Percentiles rank a stretch among this genome's conserved stretches.
phyloP scores from a whole-genome alignment of 176 grass and related monocot genomes.

The Raddia distichophylla region DNA sequence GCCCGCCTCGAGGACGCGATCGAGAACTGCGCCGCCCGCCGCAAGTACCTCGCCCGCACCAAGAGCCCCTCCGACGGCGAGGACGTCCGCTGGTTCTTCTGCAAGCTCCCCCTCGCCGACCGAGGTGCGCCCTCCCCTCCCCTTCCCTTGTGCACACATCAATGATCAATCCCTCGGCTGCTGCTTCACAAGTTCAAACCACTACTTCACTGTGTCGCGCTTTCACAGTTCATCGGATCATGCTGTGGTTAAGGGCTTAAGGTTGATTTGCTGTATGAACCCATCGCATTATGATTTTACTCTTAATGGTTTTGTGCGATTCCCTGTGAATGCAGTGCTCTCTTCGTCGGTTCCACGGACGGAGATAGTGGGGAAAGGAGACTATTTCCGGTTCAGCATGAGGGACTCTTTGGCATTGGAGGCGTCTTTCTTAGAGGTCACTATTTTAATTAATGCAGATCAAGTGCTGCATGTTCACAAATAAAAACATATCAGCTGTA shows the following conservation, averaged over 20 bases:
- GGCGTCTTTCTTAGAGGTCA: constrained; percentile 92
- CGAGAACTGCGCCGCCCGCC: constrained; percentile 67
- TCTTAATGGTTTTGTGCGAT: background rate
- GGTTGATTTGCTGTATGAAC: background rate
- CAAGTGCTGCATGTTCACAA: background rate
- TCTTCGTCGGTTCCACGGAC: constrained; percentile 77
- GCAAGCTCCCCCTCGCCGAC: constrained; percentile 79
- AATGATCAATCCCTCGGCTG: no score
- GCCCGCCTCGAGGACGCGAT: constrained; percentile 75
- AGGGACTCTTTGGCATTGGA: constrained; percentile 94
- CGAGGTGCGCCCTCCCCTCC: constrained; percentile 46
- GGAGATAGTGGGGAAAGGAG: constrained; percentile 89
- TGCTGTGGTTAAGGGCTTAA: background rate
- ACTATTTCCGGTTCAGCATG: constrained; percentile 94
- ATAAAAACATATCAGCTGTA: background rate
- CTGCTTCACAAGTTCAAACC: background rate
- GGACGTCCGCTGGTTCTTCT: constrained; percentile 95
- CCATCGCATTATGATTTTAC: background rate
- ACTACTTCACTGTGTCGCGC: background rate
- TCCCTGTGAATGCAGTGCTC: constrained; percentile 53
- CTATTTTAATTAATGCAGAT: background rate
- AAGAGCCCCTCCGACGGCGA: constrained; percentile 90
- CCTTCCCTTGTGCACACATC: no score
- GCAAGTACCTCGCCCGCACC: constrained; percentile 87
- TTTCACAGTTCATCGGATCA: background rate